These are phyloP conservation scores for Scheffersomyces illinoinensis DNA, from an alignment of 1,139 yeast genomes.

Conservation along the genomic window DNA sequence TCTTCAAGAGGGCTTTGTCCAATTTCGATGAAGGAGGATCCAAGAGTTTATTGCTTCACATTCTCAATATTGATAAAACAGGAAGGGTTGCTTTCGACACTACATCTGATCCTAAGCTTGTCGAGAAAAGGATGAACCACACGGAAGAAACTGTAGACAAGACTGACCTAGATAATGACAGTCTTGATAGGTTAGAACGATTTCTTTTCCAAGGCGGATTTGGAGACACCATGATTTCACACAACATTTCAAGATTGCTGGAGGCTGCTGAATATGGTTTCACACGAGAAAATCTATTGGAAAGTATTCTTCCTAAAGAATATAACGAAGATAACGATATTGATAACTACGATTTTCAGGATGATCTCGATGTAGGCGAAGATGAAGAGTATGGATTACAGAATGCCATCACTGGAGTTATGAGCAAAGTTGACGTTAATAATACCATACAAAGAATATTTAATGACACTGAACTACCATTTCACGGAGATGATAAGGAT, in stretches of 20 bases:
- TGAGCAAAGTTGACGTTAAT: not conserved
- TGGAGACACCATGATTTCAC: not conserved
- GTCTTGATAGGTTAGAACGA: not conserved
- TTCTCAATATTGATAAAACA: conserved; percentile 3
- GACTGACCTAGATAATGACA: not conserved
- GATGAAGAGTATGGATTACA: not conserved
- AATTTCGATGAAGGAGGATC: conserved; percentile 10
- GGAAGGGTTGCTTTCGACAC: conserved; percentile 9
- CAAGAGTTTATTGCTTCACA: conserved; percentile 7
- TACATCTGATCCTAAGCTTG: conserved; percentile 1
- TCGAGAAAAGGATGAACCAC: not conserved
- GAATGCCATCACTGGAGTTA: not conserved
- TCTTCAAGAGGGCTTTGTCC: conserved; percentile 8
- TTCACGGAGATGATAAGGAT: not conserved
- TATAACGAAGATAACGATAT: not conserved
- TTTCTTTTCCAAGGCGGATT: not conserved
- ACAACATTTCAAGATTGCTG: not conserved
- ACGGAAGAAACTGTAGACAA: not conserved
- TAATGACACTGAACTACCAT: not conserved
- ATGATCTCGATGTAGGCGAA: not conserved
- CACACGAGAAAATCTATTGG: not conserved
- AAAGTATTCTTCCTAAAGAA: not conserved
- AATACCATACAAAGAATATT: conserved; percentile 1
- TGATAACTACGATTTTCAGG: conserved; percentile 1
- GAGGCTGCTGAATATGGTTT: not conserved